These are phyloP conservation scores for Aspergillus leporis DNA, from an alignment of 495 filamentous ascomycete species.

Conservation along the genomic window DNA sequence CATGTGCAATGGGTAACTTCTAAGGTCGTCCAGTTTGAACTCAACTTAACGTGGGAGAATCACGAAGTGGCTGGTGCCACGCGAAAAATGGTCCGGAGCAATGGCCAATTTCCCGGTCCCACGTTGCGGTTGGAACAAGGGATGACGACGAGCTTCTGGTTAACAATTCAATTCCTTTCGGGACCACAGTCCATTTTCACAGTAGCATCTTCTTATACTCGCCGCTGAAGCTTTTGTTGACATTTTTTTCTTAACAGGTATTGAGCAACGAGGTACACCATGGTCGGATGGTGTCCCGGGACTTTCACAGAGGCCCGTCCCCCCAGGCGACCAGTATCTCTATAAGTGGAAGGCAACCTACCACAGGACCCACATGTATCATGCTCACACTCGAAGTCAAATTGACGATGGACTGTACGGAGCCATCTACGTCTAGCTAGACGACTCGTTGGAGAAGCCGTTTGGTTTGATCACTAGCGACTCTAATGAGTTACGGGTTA, in stretches of 20 bases:
- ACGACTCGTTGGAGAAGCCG: slow-evolving; percentile 35
- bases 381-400: slow-evolving; percentile 52
- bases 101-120: slow-evolving; percentile 62
- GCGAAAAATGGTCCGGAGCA: slow-evolving; percentile 57
- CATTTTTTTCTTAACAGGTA: slow-evolving; percentile 24
- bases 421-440: slow-evolving; percentile 47
- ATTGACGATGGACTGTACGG: slow-evolving; percentile 59
- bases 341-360: slow-evolving; percentile 46
- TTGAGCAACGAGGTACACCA: slow-evolving; percentile 42
- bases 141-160: slow-evolving; percentile 62
- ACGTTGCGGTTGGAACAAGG: slow-evolving; percentile 57
- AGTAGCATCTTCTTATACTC: slow-evolving; percentile 25
- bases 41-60: slow-evolving; percentile 35
- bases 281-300: slow-evolving; percentile 59
- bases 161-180: slow-evolving; percentile 54
- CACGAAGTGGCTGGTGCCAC: slow-evolving; percentile 29
- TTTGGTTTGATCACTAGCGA: slow-evolving; percentile 48
- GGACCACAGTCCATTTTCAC: slow-evolving; percentile 56
- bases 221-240: not conserved
- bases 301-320: slow-evolving; percentile 46
- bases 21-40: slow-evolving; percentile 31
- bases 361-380: slow-evolving; percentile 45
- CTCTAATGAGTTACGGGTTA: slow-evolving; percentile 36
- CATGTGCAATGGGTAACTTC: slow-evolving; percentile 16
- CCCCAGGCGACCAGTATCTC: slow-evolving; percentile 43